phyloP scores from a whole-genome alignment of 202 grass and related monocot species.

The Bolboschoenoplectus hybrid region DNA sequence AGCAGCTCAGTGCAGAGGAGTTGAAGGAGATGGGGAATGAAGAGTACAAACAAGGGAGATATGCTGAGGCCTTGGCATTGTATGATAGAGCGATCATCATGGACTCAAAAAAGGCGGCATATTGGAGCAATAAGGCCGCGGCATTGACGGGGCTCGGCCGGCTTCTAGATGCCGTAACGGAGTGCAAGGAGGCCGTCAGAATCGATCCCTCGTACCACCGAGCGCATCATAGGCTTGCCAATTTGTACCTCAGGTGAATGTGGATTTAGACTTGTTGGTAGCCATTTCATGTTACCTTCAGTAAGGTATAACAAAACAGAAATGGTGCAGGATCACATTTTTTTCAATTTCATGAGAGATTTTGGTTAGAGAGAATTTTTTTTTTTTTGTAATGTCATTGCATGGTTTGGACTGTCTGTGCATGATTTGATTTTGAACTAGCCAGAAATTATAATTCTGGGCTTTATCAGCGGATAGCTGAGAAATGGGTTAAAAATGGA shows the following conservation, averaged over 20 bases:
- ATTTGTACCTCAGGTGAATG: slow-evolving; percentile 79
- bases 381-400: neutral
- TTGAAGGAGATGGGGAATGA: slow-evolving; percentile 96
- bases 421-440: neutral
- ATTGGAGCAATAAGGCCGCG: slow-evolving; percentile 92
- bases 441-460: slow-evolving; percentile 2
- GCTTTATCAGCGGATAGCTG: neutral
- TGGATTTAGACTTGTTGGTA: neutral
- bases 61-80: slow-evolving; percentile 74
- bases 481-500: neutral
- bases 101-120: slow-evolving; percentile 61
- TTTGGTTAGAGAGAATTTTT: neutral
- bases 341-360: neutral
- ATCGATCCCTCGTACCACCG: slow-evolving; percentile 67
- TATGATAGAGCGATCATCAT: slow-evolving; percentile 90
- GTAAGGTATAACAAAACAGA: slow-evolving; percentile 15
- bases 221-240: slow-evolving; percentile 74
- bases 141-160: slow-evolving; percentile 66
- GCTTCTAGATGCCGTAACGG: slow-evolving; percentile 72
- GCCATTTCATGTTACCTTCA: neutral
- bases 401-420: neutral
- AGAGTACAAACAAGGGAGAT: slow-evolving; percentile 81
- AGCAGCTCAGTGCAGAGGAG: slow-evolving; percentile 70
- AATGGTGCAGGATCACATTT: neutral
- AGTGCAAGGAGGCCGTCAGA: slow-evolving; percentile 81